A percentile compares a stretch with the other conserved stretches of the same genome.
phyloP scores from a whole-genome alignment of 2,329 filamentous ascomycete genomes.

The Penicillium freii region DNA sequence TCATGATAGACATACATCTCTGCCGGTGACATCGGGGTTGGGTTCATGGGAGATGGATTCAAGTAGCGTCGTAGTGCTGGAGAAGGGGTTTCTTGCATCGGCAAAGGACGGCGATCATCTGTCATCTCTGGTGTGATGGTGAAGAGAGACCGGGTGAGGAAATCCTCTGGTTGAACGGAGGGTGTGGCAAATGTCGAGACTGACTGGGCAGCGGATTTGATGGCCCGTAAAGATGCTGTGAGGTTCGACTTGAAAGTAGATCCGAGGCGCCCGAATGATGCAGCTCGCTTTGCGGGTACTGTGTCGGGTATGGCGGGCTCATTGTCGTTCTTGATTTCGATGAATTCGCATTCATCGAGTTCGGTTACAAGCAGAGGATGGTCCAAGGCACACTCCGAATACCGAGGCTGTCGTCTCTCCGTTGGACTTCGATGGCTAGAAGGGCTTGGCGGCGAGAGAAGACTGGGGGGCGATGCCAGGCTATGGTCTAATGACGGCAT shows the following conservation, averaged over 20 bases:
- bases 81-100: slow-evolving; percentile 54
- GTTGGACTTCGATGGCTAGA: slow-evolving; percentile 37
- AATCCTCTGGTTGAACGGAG: slow-evolving; percentile 56
- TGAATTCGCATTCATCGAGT: slow-evolving; percentile 16
- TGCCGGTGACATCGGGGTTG: slow-evolving; percentile 48
- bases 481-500: slow-evolving; percentile 54
- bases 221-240: slow-evolving; percentile 60
- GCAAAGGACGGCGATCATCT: slow-evolving; percentile 59
- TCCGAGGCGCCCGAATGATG: slow-evolving; percentile 40
- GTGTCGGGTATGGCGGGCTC: slow-evolving; percentile 14
- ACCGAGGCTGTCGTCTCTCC: slow-evolving; percentile 47
- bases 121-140: slow-evolving; percentile 57
- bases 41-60: slow-evolving; percentile 51
- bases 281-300: slow-evolving; percentile 21
- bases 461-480: slow-evolving; percentile 49
- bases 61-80: slow-evolving; percentile 60
- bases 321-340: slow-evolving; percentile 21
- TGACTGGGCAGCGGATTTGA: slow-evolving; percentile 60
- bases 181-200: slow-evolving; percentile 59
- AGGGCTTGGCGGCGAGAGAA: slow-evolving; percentile 44
- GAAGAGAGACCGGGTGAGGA: slow-evolving; percentile 58
- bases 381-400: slow-evolving; percentile 55
- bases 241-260: slow-evolving; percentile 62
- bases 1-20: slow-evolving; percentile 48
- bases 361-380: slow-evolving; percentile 55